Evolutionary conservation across 1,139 yeast species (phyloP), one percentile per base, ranked within the genome.

Genomic region (Taiozyma onychis): DNA sequence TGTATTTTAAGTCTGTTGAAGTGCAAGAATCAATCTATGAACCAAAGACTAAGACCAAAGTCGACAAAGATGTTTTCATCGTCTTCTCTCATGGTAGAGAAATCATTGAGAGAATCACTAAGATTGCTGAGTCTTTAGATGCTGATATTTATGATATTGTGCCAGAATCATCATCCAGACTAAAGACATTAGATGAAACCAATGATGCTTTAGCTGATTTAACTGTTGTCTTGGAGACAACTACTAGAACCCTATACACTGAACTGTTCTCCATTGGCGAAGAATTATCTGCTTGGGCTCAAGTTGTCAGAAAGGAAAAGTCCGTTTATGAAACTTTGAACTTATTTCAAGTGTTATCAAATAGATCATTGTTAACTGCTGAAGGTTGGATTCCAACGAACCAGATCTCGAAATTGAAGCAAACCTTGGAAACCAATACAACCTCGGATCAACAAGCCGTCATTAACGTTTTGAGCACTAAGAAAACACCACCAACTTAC

Each of bases 351-450:
- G 88, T 83, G 66, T 97, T 91, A 66, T 81, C 83, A 52, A 82
- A 89, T 39, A 79, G 98, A 68, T 80, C 93, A 61, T 87, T 95
- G 54, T 73, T 93, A 50, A 89, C 93, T 53, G 98, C 96, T n/a
- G 99, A 93, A 73, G 99, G 98, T 34, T 93, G 99, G 99, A 78
- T 90, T 39, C 96, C 96, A 46, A 66, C 71, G 30, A 75, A 74
- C 55, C 84, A 80, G 52, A 64, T 84, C 37, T 66, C 67, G 6
- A 54, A 63, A 9, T 69, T 81, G 39, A 77, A 77, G 60, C 61
- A 66, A 22, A 68, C 77, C 4, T 66, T 89, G 34, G 72, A 81
- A 18, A 50, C 50, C 52, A 78, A 76, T 50, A 73, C 80, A 39
- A 80, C 83, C 18, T 67, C 77, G 39, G 81, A 80, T 48, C 74